Percentiles rank a stretch among this genome's conserved stretches.
Evolutionary conservation across 306 rosid genomes (phyloP).

Genomic region (Fagus crenata): DNA sequence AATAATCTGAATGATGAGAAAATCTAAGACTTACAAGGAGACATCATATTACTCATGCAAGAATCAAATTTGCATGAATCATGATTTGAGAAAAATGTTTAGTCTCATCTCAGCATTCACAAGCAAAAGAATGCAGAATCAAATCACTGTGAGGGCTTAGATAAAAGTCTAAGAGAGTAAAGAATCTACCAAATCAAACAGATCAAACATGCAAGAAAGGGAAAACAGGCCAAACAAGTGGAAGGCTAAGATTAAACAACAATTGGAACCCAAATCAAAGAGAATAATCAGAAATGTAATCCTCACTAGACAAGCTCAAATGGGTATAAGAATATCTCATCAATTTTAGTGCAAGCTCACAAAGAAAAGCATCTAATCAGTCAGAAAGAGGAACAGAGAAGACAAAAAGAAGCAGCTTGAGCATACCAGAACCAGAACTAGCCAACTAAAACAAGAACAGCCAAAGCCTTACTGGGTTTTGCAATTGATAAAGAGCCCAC

Average conservation of each 20-base stretch:
- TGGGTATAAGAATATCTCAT: not conserved
- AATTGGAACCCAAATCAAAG: conserved; percentile 9
- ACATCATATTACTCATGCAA: conserved; percentile 2
- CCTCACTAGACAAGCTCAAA: conserved; percentile 22
- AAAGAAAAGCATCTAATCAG: conserved; percentile 30
- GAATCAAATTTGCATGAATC: conserved; percentile 13
- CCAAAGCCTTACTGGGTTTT: conserved; percentile 50
- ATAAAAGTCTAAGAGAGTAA: not conserved
- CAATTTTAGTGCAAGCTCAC: conserved; percentile 21
- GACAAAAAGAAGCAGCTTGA: conserved; percentile 37
- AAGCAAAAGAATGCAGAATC: conserved; percentile 1
- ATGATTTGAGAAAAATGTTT: not conserved
- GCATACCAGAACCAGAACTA: conserved; percentile 6
- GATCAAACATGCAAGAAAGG: conserved; percentile 24
- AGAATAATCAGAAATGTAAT: conserved; percentile 24
- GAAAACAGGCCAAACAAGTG: not conserved
- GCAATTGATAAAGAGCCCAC: conserved; percentile 42
- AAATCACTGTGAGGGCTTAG: not conserved
- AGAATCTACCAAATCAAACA: conserved; percentile 10
- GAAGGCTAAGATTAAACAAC: conserved; percentile 21
- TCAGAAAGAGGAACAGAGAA: conserved; percentile 16
- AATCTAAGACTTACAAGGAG: conserved; percentile 1
- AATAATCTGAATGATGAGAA: conserved; percentile 12
- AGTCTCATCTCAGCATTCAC: not conserved
- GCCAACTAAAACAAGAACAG: conserved; percentile 24